Evolutionary conservation across 2,329 filamentous ascomycete genomes (phyloP).

Genomic region (Fusarium odoratissimum): DNA sequence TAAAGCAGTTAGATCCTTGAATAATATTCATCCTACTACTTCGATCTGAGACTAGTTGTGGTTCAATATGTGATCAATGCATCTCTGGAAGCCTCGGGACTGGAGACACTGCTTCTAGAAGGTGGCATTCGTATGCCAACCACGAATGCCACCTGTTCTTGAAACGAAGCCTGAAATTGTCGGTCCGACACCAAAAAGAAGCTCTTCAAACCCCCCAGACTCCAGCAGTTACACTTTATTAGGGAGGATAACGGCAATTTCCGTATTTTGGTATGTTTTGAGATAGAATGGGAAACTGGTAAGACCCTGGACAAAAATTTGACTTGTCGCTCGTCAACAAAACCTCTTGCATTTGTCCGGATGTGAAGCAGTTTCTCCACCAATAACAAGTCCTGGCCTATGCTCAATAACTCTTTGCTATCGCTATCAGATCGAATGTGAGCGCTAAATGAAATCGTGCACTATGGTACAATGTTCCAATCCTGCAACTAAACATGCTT

Average conservation of each 20-base stretch:
- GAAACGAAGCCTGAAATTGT: not conserved
- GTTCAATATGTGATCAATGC: not conserved
- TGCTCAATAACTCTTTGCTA: no score
- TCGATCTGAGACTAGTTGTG: no score
- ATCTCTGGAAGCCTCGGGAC: not conserved
- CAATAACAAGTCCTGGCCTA: not conserved
- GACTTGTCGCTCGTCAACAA: no score
- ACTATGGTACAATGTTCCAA: fast-evolving
- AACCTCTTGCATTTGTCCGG: not conserved
- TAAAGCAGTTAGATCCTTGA: not conserved
- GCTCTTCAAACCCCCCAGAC: fast-evolving
- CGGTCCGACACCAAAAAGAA: not conserved
- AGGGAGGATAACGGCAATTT: not conserved
- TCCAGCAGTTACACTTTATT: not conserved
- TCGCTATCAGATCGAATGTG: no score
- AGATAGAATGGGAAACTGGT: not conserved
- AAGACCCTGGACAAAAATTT: fast-evolving
- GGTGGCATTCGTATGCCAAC: not conserved
- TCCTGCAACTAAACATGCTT: not conserved
- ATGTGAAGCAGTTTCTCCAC: not conserved
- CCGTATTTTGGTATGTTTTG: no score
- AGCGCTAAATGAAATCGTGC: no score
- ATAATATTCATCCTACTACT: not conserved
- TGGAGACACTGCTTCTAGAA: not conserved
- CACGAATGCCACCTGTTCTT: not conserved